Evolutionary conservation across 2,329 filamentous ascomycete genomes (phyloP), one percentile per base, ranked within the genome.

Genomic region (Xylariaceae sp.): DNA sequence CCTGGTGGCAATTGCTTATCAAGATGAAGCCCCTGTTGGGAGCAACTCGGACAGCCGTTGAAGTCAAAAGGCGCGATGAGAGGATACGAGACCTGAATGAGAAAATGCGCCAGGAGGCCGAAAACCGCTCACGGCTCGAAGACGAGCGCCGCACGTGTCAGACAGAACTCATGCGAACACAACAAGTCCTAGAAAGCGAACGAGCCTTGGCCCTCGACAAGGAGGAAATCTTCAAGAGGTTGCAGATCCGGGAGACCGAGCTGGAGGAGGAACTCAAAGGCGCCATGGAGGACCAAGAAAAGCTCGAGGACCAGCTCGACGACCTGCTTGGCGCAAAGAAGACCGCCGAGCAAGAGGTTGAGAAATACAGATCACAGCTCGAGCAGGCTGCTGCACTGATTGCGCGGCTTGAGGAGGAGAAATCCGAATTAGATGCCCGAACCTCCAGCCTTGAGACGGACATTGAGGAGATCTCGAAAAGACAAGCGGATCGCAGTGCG

Each of bases 181-280:
- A 95, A 55, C 87, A 96, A 50, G 94, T 86, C 0, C 70, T 99
- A 2, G 93, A 98, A 58, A 94, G 89, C 45, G 93, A 98, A 60
- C 79, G 92, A 31, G 86, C 90, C n/a, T 70, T 98, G 26, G 92
- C 92, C 1, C 67, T 98, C 5, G 92, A 99, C 60, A 98, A 98
- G 57, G 93, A 99, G 55, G 92, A 98, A 52, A 98, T 99, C 39
- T 98, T 96, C 68, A 93, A 90, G 55, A 78, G 93, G n/a, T 69
- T 98, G 15, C 92, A 95, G 54, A 67, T 81, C 33, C 83, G 92
- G n/a, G 92, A 98, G 60, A 73, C 79, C 9, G 90, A 98, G 55
- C 72, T 99, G 4, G 85, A 82, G 33, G 93, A 98, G 52, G 95
- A 96, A 63, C 73, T 99, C 18, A 76, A 87, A 23, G 90, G 85